Base-by-base conservation (phyloP, 2,329 filamentous ascomycete species). In the Monosporascus sp. region DNA sequence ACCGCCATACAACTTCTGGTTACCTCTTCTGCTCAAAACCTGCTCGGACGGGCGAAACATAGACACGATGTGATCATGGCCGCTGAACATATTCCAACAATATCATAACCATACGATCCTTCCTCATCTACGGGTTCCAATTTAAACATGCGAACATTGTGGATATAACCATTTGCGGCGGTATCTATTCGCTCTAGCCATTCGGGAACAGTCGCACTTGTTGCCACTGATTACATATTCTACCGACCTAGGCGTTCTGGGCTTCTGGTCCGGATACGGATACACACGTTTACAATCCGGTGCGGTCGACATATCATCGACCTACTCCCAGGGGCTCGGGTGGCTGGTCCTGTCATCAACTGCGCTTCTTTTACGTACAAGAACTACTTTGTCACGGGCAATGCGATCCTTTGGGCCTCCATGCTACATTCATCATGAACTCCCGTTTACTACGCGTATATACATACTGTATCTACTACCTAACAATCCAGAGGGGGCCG, bases 21-120 rank as follows among this genome's bases (percentile, higher is more conserved):
- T 56, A 55, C 53, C 34, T 51, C 40, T 51, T 38, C 47, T 40
- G 54, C 53, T 53, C 47, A 49, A 44, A 51, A 48, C 37, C 48
- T 59, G 52, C 19, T 46, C 31, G 8, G 31, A 34, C 31, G 11
- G 31, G 31, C 31, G 11, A 14, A 34, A 34, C 31, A 34, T 34
- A 34, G 31, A 34, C 9, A 5, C 31, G 11, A 9, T 14, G 11
- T 34, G 31, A 11, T 11, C 9, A 34, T 34, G 11, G 31, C 31
- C 9, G 2, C 4, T 14, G 31, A 34, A 34, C 31, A 34, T 34
- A 14, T 31, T 14, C 31, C 31, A 34, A 14, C 31, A 34, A 34
- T 34, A 14, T 34, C 31, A 5, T 34, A 34, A 14, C 31, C 9
- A 2, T 34, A 34, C 31, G 31, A 34, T 34, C 31, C 27, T 14